phyloP scores from a whole-genome alignment of 306 rosid species.

The Fagus sylvatica region DNA sequence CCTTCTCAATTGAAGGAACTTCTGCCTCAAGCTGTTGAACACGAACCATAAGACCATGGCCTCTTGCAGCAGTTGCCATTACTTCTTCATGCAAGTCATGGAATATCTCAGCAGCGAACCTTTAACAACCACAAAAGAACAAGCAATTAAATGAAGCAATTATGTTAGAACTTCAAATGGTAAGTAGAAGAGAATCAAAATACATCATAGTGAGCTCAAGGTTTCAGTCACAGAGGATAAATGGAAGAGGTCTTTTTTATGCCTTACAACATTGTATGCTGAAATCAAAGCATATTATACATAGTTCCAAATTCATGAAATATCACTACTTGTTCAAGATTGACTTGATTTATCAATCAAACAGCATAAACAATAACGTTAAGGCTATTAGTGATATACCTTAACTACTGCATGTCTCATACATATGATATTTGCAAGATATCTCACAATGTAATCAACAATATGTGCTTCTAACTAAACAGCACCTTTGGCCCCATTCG shows the following conservation, averaged over 20 bases:
- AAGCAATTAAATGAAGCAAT: neutral
- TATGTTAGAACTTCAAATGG: neutral
- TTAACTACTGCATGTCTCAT: neutral
- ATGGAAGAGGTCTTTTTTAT: neutral
- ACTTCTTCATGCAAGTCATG: slow-evolving; percentile 97
- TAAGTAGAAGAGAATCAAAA: neutral
- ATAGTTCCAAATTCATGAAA: neutral
- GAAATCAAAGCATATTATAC: neutral
- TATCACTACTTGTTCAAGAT: neutral
- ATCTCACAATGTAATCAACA: neutral
- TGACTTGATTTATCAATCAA: neutral
- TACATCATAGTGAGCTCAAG: neutral
- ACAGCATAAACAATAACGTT: neutral
- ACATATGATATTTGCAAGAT: neutral
- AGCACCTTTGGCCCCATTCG: neutral
- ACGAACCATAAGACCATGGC: slow-evolving; percentile 79
- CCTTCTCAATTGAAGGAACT: slow-evolving; percentile 86
- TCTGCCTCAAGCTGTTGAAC: slow-evolving; percentile 97
- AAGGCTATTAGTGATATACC: neutral
- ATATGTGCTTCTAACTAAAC: neutral
- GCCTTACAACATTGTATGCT: neutral
- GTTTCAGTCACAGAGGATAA: neutral
- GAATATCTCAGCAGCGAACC: slow-evolving; percentile 97
- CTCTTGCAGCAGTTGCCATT: slow-evolving; percentile 80
- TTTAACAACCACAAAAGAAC: slow-evolving; percentile 21